These are phyloP conservation scores for Akanthomyces dipterigenus DNA, from an alignment of 2,329 filamentous ascomycete genomes.

Conservation along the genomic window DNA sequence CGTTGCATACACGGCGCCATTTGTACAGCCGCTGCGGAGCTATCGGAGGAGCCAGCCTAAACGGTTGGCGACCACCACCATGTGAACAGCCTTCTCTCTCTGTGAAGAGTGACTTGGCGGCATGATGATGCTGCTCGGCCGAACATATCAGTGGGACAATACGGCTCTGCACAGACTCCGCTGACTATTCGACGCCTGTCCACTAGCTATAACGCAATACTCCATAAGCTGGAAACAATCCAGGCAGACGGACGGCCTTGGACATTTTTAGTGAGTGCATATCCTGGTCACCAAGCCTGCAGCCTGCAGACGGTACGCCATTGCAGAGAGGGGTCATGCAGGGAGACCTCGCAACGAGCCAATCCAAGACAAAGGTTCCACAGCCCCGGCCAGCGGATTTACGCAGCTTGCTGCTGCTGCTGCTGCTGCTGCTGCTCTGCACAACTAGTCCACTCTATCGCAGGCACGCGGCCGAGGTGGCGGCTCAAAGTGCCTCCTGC, in stretches of 20 bases:
- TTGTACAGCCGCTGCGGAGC: conserved; percentile 4
- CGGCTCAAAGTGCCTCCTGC: not conserved
- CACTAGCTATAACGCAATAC: not conserved
- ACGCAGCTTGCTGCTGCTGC: not conserved
- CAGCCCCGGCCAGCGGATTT: conserved; percentile 1
- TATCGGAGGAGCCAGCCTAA: conserved; percentile 3
- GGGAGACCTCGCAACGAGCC: not conserved
- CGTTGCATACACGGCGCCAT: not conserved
- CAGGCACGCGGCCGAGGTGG: not conserved
- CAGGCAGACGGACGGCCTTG: too few species aligned
- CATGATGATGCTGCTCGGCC: not conserved
- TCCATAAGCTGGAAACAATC: not conserved
- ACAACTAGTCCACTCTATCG: not conserved
- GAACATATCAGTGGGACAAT: not conserved
- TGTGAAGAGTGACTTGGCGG: not conserved
- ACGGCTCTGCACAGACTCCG: not conserved
- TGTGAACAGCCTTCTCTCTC: not conserved
- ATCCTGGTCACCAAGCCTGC: not conserved
- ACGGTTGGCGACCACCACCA: conserved; percentile 1
- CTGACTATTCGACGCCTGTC: not conserved
- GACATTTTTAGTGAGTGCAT: not conserved
- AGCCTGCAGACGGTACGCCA: not conserved
- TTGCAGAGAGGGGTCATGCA: conserved; percentile 2
- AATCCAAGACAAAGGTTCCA: conserved; percentile 3
- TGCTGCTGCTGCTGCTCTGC: not conserved